Percentiles rank a stretch among this genome's conserved stretches.
These are phyloP conservation scores for Suhomyces bribrorum DNA, from an alignment of 1,139 yeast species.

Conservation along the genomic window DNA sequence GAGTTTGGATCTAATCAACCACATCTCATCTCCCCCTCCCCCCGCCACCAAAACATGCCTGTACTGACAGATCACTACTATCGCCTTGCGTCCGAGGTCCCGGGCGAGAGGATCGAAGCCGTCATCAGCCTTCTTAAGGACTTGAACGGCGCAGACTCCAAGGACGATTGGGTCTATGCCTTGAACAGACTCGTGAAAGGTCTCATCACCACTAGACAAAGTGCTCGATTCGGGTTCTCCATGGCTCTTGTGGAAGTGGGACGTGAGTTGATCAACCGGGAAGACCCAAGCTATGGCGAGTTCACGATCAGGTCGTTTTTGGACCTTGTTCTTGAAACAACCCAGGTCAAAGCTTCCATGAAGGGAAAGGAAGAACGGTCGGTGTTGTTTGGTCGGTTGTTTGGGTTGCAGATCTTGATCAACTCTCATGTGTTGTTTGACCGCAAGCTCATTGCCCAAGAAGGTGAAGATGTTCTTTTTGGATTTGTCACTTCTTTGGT, in stretches of 20 bases:
- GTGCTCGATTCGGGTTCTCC: constrained; percentile 86
- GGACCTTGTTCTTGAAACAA: constrained; percentile 42
- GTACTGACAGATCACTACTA: constrained; percentile 79
- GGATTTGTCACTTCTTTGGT: constrained; percentile 49
- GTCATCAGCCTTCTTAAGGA: constrained; percentile 70
- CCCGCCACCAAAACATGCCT: constrained; percentile 29
- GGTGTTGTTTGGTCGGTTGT: constrained; percentile 75
- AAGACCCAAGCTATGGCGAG: constrained; percentile 28
- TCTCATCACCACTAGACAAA: constrained; percentile 74
- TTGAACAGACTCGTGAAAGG: constrained; percentile 78
- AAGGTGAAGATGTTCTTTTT: constrained; percentile 33
- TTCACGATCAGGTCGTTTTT: constrained; percentile 41
- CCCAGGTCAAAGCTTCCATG: constrained; percentile 51
- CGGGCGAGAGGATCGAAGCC: constrained; percentile 69
- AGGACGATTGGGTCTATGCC: constrained; percentile 80
- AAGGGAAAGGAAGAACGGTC: constrained; percentile 85
- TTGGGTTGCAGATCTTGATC: constrained; percentile 77
- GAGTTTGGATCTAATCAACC: constrained; percentile 2
- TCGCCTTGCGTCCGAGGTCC: constrained; percentile 73
- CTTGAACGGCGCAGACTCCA: constrained; percentile 43
- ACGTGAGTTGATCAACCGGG: constrained; percentile 42
- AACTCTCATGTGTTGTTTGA: constrained; percentile 53
- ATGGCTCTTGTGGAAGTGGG: constrained; percentile 82
- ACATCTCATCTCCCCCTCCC: background rate
- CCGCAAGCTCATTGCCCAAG: constrained; percentile 22